These are phyloP conservation scores for Hypoxylon sp. DNA, from an alignment of 2,329 filamentous ascomycete species.

Conservation along the genomic window DNA sequence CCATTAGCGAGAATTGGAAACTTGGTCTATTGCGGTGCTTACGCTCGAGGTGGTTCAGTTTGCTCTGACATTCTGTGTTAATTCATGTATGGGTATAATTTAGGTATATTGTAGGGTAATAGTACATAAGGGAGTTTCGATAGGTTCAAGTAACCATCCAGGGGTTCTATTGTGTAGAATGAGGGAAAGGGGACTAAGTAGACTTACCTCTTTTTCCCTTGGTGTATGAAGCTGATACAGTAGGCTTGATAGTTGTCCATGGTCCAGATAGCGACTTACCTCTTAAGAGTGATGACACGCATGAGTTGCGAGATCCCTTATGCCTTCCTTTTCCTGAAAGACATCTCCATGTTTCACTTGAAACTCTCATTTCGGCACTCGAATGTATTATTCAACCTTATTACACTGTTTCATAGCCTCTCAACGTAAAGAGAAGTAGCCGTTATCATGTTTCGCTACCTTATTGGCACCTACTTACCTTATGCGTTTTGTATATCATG, in stretches of 20 bases:
- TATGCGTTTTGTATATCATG: too few species aligned
- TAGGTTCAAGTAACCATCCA: background rate
- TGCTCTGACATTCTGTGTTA: constrained; percentile 19
- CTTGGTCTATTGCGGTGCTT: constrained; percentile 3
- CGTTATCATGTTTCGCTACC: too few species aligned
- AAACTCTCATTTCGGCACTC: background rate
- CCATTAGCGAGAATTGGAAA: constrained; percentile 11
- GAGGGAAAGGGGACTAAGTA: background rate
- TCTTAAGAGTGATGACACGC: background rate
- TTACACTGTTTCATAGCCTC: background rate
- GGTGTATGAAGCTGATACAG: background rate
- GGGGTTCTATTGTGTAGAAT: background rate
- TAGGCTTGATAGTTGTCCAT: background rate
- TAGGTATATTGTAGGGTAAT: constrained; percentile 5
- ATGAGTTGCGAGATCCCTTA: background rate
- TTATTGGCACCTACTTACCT: too few species aligned
- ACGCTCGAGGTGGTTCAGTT: constrained; percentile 17
- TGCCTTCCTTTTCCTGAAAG: background rate
- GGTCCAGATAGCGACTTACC: background rate
- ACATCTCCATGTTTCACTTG: background rate
- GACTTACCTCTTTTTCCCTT: background rate
- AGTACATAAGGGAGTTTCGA: background rate
- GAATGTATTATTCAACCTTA: background rate
- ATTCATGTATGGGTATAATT: background rate
- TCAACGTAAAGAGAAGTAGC: background rate